Conservation (phyloP, 139 green algal genomes). For the Raphidocelis subcapitata region DNA sequence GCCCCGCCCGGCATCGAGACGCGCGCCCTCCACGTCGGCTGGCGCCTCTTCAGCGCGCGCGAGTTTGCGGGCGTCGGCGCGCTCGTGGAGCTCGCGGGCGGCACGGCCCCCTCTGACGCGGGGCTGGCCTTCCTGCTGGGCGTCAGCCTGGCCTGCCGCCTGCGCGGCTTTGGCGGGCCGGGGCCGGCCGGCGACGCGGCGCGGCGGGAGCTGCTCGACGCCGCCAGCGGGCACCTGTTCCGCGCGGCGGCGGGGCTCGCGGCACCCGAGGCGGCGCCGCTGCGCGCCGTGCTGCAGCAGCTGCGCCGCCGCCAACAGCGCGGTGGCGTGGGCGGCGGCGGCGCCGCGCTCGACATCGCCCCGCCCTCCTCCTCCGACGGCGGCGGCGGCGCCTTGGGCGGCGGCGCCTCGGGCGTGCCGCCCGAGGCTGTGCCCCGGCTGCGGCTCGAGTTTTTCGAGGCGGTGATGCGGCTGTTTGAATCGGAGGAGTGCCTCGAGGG, state of each 20-base stretch:
- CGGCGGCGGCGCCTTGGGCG: too few species aligned
- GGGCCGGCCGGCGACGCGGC: background rate
- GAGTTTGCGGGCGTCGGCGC: slow-evolving; percentile 35
- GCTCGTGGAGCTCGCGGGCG: slow-evolving; percentile 30
- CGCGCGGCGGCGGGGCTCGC: slow-evolving; percentile 36
- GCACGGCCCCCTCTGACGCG: slow-evolving; percentile 13
- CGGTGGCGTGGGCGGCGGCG: too few species aligned
- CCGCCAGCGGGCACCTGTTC: slow-evolving; percentile 52
- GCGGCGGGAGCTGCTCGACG: slow-evolving; percentile 26
- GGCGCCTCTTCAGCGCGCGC: slow-evolving; percentile 36
- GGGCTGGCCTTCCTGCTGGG: slow-evolving; percentile 43
- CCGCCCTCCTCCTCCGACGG: too few species aligned
- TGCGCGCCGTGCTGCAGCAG: background rate
- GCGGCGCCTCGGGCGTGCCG: too few species aligned
- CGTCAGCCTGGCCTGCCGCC: slow-evolving; percentile 31
- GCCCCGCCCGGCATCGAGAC: background rate
- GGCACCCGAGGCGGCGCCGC: background rate
- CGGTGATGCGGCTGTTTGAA: slow-evolving; percentile 51
- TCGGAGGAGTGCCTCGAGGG: slow-evolving; percentile 36
- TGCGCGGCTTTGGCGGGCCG: background rate
- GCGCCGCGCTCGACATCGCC: too few species aligned
- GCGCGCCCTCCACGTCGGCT: slow-evolving; percentile 40
- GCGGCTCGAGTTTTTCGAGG: slow-evolving; percentile 44
- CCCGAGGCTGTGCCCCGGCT: slow-evolving; percentile 6
- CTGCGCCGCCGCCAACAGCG: background rate